Conservation (phyloP, 305 asterid genomes). For the Ruellia speciosa region DNA sequence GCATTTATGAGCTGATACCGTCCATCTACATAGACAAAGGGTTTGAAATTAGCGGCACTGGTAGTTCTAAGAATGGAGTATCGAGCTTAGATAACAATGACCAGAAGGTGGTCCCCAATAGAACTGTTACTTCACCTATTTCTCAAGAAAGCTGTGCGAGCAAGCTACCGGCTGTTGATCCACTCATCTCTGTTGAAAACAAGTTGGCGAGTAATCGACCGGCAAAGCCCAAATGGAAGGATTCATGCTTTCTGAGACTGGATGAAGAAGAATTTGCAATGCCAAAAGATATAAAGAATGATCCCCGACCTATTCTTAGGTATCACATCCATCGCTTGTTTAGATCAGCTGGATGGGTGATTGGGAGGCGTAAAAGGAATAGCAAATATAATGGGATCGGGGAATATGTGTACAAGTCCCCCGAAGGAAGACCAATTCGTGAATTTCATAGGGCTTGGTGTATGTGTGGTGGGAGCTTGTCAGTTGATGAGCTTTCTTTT, state of each 20-base stretch:
- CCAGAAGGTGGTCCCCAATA: slow-evolving; percentile 38
- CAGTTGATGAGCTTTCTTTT: slow-evolving; percentile 36
- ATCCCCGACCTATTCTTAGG: slow-evolving; percentile 96
- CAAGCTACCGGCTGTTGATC: slow-evolving; percentile 48
- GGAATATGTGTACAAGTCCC: slow-evolving; percentile 80
- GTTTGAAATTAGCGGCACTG: slow-evolving; percentile 32
- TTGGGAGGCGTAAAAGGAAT: slow-evolving; percentile 90
- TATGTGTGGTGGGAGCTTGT: slow-evolving; percentile 68
- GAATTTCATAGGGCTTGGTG: slow-evolving; percentile 91
- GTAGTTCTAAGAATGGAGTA: slow-evolving; percentile 30
- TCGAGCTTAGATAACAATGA: slow-evolving; percentile 40
- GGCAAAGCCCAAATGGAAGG: slow-evolving; percentile 84
- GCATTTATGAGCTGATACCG: slow-evolving; percentile 45
- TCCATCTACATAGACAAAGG: slow-evolving; percentile 28
- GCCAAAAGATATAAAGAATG: slow-evolving; percentile 64
- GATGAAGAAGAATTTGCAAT: slow-evolving; percentile 59
- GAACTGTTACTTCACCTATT: slow-evolving; percentile 61
- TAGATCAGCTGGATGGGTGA: slow-evolving; percentile 82
- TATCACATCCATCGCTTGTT: slow-evolving; percentile 81
- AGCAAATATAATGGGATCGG: slow-evolving; percentile 73
- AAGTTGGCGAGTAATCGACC: slow-evolving; percentile 33
- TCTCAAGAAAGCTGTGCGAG: slow-evolving; percentile 80
- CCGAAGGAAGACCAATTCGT: slow-evolving; percentile 90
- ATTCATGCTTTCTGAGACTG: slow-evolving; percentile 67
- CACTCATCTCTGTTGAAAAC: slow-evolving; percentile 30